phyloP scores from a whole-genome alignment of 805 yeast genomes.

The Grigorovia transvaalensis region DNA sequence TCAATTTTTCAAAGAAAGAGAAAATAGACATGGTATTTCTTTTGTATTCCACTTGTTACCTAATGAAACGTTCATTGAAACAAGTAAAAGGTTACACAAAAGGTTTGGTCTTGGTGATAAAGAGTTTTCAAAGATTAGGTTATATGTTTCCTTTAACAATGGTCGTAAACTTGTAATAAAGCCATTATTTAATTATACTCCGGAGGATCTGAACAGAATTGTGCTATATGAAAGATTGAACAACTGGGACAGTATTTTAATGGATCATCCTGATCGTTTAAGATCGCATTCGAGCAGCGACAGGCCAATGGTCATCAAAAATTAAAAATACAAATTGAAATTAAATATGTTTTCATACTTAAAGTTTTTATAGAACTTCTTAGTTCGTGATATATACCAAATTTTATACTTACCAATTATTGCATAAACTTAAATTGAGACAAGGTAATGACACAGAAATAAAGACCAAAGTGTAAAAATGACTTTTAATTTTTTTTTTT shows the following conservation, averaged over 20 bases:
- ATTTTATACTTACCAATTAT: too few species aligned
- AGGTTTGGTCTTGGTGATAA: constrained; percentile 67
- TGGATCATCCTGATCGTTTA: constrained; percentile 82
- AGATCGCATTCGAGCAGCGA: constrained; percentile 45
- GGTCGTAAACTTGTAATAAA: constrained; percentile 29
- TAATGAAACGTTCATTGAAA: constrained; percentile 51
- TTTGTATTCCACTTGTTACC: constrained; percentile 65
- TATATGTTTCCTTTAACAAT: constrained; percentile 31
- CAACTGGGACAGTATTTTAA: constrained; percentile 48
- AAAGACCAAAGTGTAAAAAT: too few species aligned
- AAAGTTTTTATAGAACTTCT: too few species aligned
- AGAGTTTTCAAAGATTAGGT: constrained; percentile 65
- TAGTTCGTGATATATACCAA: too few species aligned
- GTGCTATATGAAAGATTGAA: constrained; percentile 46
- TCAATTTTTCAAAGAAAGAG: constrained; percentile 66
- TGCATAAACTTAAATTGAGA: too few species aligned
- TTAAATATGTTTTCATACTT: too few species aligned
- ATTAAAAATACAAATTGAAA: constrained; percentile 11
- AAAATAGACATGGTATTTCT: constrained; percentile 70
- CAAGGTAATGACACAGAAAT: too few species aligned
- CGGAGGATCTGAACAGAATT: constrained; percentile 34
- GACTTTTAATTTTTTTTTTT: too few species aligned
- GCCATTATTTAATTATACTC: constrained; percentile 32
- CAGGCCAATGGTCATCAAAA: constrained; percentile 51
- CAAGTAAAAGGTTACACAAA: constrained; percentile 56